Conservation (phyloP, 352 stramenopile species). For the Pythium brachiatum region DNA sequence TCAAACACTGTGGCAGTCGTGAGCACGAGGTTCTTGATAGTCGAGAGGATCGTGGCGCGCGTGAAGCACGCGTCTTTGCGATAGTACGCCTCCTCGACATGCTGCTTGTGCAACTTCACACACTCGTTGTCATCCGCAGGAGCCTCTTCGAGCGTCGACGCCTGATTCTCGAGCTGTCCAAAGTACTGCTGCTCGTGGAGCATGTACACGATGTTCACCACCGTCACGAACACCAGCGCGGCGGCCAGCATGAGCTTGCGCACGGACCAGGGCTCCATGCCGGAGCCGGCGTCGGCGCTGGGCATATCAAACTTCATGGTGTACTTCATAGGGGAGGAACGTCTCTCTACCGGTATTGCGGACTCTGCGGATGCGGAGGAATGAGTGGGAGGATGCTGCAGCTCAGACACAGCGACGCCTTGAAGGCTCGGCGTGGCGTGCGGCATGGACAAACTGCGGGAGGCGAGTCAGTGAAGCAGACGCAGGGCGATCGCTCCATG, state of each 20-base stretch:
- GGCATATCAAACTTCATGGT: background rate
- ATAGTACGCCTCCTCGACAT: conserved; percentile 1
- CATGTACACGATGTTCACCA: conserved; percentile 12
- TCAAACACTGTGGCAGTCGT: conserved; percentile 9
- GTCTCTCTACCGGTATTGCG: no score
- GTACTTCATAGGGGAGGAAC: no score
- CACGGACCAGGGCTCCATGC: background rate
- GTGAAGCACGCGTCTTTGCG: conserved; percentile 17
- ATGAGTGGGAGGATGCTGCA: no score
- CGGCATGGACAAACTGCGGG: no score
- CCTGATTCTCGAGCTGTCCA: background rate
- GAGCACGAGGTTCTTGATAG: conserved; percentile 25
- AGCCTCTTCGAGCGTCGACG: background rate
- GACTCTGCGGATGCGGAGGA: no score
- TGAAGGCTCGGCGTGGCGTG: no score
- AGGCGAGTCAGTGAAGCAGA: no score
- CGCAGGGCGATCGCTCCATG: no score
- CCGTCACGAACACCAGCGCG: conserved; percentile 1
- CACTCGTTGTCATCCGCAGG: background rate
- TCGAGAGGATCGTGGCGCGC: conserved; percentile 10
- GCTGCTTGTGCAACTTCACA: background rate
- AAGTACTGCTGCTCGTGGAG: conserved; percentile 11
- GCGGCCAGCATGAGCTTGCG: conserved; percentile 4
- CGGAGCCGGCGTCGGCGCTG: background rate
- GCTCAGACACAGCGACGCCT: no score